Base-by-base conservation (phyloP, 1,139 yeast species). In the Hemisphaericaspora xylanilytica region DNA sequence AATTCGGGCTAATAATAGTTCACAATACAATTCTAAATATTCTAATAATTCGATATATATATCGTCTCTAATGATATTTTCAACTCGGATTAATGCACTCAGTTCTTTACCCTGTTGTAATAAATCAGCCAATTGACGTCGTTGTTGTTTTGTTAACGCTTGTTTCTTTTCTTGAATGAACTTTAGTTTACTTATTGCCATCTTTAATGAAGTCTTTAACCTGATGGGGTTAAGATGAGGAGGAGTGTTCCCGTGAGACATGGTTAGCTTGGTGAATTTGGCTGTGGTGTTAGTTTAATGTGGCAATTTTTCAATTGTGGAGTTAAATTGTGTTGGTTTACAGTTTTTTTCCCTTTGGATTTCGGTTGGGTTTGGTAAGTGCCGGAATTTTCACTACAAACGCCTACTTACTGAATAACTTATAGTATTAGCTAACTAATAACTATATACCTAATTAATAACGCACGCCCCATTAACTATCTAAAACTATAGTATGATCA, bases 51-150 rank as follows among this genome's bases (percentile, higher is more conserved):
- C 97, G 16, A 86, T 78, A 53, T 84, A 80, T 34, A 87, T 79
- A 55, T 90, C 97, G 51, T 87, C 95, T 26, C 92, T 75, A 20
- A 90, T 86, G 42, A 89, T 78, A 52, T 86, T 85, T 51, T 89
- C 96, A 3, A 88, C 95, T 38, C 95, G 66, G 43, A 89, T 88
- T 43, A 77, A 75, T 15, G 96, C 96, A 52, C 90, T 85, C 40
- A 84, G 81, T 48, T 87, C 92, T 55, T 86, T 87, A 5, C 90
- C 89, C 35, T 69, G 73, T 5, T 73, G 67, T 38, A 89, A 65
- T 17, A 88, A 64, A 38, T 84, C 89, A 1, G 96, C 95, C 65
- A 85, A 70, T 61, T 69, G 70, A 43, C 96, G 70, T 44, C 96
- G 69, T 48, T 81, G 87, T 52, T 85, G 94, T 58, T 88, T 89